Evolutionary conservation across 305 asterid species (phyloP), one percentile per base, ranked within the genome.

Genomic region (Fraxinus sp.): DNA sequence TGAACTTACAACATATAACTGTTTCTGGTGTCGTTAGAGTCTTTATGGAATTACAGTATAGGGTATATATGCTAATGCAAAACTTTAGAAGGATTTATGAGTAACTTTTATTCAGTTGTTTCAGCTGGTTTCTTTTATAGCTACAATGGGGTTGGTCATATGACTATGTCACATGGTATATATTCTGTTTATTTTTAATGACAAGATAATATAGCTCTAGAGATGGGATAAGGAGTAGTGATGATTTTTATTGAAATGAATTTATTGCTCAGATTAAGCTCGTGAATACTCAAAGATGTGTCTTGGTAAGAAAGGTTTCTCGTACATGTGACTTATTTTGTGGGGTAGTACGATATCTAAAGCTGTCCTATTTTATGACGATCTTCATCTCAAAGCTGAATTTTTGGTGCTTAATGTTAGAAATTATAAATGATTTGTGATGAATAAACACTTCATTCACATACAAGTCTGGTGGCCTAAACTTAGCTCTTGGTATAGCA

Each of bases 11-110:
- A 30, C 2, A 30, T 52, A n/a, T 55, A 76, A 41, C 83, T 64
- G 78, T 74, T 68, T 79, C 37, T 16, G 57, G 24, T 35, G 76
- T 68, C 18, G 3, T 71, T 7, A 10, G 59, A 70, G 57, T 70
- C 62, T 72, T 33, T 76, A 52, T 70, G 72, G 71, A 59, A 35
- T 80, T 41, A 32, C 46, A 76, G 78, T 37, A 52, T 77, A 35
- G 68, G 76, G 36, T 43, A 72, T 16, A 5, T 37, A 78, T 49
- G 62, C 80, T 72, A 24, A 52, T 43, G 41, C 76, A 37, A 32
- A 82, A 77, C 52, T 72, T 46, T 32, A 30, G 71, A 16, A 70
- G 37, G 43, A 59, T 72, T 52, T 72, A 37, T 68, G 46, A 79
- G 75, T n/a, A 80, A 36, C 64, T 14, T 64, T 64, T 24, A 39